Conservation (phyloP, 129 eudicot species). For the Glebionis coronaria region DNA sequence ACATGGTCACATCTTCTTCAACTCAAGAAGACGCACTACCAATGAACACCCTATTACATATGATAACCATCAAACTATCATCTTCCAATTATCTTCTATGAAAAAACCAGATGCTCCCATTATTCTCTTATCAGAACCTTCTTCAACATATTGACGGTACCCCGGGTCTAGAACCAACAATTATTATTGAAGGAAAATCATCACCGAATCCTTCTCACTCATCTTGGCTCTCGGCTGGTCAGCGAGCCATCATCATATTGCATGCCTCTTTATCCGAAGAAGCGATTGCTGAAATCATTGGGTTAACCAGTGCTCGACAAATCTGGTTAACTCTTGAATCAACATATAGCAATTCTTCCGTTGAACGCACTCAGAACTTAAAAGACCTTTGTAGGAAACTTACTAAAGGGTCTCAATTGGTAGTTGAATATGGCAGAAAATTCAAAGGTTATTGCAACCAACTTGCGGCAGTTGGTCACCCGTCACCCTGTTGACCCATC, state of each 20-base stretch:
- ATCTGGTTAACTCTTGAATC: too few species aligned
- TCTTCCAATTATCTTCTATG: too few species aligned
- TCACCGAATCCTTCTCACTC: not conserved
- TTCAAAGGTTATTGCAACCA: not conserved
- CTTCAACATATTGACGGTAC: not conserved
- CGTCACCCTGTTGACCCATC: too few species aligned
- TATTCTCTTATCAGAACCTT: not conserved
- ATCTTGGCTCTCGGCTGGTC: too few species aligned
- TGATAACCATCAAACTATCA: too few species aligned
- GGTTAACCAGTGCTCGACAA: too few species aligned
- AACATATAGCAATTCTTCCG: too few species aligned
- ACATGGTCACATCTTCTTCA: too few species aligned
- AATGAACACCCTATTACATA: too few species aligned
- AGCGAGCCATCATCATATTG: too few species aligned
- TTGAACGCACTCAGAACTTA: not conserved
- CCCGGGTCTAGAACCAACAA: not conserved
- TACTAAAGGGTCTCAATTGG: not conserved
- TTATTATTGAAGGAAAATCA: not conserved
- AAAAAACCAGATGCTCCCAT: too few species aligned
- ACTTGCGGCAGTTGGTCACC: not conserved
- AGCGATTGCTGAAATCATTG: not conserved
- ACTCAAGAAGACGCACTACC: too few species aligned
- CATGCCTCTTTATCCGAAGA: not conserved
- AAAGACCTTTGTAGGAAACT: not conserved
- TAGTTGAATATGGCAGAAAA: not conserved